Percentiles rank a stretch among this genome's conserved stretches.
Evolutionary conservation across 1,139 yeast genomes (phyloP).

Genomic region (Hansenula anomala): DNA sequence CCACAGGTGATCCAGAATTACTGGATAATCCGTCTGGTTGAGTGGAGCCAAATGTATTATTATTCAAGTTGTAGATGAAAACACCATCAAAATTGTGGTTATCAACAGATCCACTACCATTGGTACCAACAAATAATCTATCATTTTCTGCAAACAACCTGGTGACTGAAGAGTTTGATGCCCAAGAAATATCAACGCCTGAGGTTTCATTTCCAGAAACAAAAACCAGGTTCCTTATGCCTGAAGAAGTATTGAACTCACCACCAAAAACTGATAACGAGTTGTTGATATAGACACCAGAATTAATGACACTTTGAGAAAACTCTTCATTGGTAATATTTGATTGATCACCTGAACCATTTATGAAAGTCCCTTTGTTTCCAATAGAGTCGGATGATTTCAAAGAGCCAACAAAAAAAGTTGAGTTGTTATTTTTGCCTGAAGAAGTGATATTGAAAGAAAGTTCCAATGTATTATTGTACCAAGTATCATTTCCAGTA

Average conservation of each 20-base stretch:
- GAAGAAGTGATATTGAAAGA: constrained; percentile 26
- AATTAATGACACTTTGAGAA: constrained; percentile 7
- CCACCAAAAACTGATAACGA: constrained; percentile 54
- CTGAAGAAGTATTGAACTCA: constrained; percentile 29
- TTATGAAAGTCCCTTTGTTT: constrained; percentile 15
- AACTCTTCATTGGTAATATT: constrained; percentile 16
- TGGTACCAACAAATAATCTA: constrained; percentile 33
- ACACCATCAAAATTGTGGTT: constrained; percentile 38
- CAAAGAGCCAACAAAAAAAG: constrained; percentile 19
- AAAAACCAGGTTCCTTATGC: constrained; percentile 35
- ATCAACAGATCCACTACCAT: constrained; percentile 19
- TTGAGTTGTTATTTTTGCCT: constrained; percentile 19
- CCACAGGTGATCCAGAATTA: constrained; percentile 26
- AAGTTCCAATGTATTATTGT: constrained; percentile 18
- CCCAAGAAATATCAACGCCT: constrained; percentile 23
- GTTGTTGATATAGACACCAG: constrained; percentile 39
- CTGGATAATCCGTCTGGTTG: constrained; percentile 12
- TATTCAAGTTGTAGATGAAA: constrained; percentile 43
- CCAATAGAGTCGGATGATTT: constrained; percentile 10
- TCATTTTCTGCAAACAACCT: constrained; percentile 18
- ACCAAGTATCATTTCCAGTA: constrained; percentile 19
- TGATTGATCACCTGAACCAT: constrained; percentile 3
- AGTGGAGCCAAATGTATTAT: constrained; percentile 6
- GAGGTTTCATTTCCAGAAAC: constrained; percentile 23
- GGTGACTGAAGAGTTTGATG: constrained; percentile 10